These are phyloP conservation scores for Periconia macrospinosa DNA, from an alignment of 2,329 filamentous ascomycete species.

Conservation along the genomic window DNA sequence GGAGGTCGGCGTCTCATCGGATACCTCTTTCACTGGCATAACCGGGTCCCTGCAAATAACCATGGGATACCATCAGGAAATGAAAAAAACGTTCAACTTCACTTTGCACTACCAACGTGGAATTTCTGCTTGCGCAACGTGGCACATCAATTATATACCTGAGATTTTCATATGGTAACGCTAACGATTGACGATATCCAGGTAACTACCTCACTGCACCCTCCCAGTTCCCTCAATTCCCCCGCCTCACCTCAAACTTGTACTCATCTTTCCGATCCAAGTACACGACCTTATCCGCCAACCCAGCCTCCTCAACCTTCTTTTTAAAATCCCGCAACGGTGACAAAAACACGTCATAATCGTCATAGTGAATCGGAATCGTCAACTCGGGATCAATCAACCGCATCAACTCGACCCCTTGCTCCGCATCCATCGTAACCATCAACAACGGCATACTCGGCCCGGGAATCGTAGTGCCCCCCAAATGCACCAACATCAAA, in stretches of 20 bases:
- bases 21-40: slow-evolving; percentile 37
- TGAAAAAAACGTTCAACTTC: slow-evolving; percentile 34
- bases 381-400: slow-evolving; percentile 64
- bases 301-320: slow-evolving; percentile 55
- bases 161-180: slow-evolving; percentile 3
- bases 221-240: slow-evolving; percentile 3
- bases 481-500: slow-evolving; percentile 68
- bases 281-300: slow-evolving; percentile 60
- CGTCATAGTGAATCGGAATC: slow-evolving; percentile 51
- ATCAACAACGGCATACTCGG: slow-evolving; percentile 63
- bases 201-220: slow-evolving; percentile 3
- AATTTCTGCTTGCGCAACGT: too few species aligned
- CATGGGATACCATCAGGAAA: slow-evolving; percentile 29
- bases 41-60: slow-evolving; percentile 19
- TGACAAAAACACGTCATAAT: slow-evolving; percentile 63
- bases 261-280: slow-evolving; percentile 62
- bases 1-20: slow-evolving; percentile 35
- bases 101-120: not conserved
- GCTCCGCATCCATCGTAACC: slow-evolving; percentile 69
- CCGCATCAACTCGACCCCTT: slow-evolving; percentile 63
- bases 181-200: slow-evolving; percentile 1
- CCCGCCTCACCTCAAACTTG: slow-evolving; percentile 53
- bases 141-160: too few species aligned
- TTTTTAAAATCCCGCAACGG: slow-evolving; percentile 63
- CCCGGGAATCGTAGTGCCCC: slow-evolving; percentile 66